Conservation (phyloP, 148 eudicot genomes). For the Cornus florida region DNA sequence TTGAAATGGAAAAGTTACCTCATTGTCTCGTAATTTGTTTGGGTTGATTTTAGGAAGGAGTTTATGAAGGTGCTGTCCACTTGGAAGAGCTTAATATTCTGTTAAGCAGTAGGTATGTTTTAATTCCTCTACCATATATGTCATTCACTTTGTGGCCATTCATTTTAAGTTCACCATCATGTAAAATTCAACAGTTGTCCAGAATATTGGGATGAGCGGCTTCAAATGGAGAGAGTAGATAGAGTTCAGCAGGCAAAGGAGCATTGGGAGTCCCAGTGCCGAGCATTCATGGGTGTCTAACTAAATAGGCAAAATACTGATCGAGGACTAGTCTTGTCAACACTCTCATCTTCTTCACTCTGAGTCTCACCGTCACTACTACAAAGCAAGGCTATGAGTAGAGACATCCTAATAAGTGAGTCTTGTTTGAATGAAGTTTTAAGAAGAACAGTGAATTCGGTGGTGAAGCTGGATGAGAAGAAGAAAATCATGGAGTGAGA, state of each 20-base stretch:
- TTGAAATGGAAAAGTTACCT: neutral
- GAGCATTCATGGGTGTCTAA: conserved; percentile 70
- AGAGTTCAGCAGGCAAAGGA: conserved; percentile 75
- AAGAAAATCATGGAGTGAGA: too few species aligned
- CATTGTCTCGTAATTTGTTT: neutral
- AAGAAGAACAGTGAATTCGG: too few species aligned
- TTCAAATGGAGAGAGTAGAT: conserved; percentile 63
- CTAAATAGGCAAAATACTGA: conserved; percentile 17
- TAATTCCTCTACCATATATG: neutral
- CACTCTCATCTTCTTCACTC: too few species aligned
- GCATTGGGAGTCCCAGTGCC: conserved; percentile 83
- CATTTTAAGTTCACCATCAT: neutral
- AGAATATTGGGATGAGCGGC: conserved; percentile 89
- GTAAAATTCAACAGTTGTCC: conserved; percentile 56
- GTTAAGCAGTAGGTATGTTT: conserved; percentile 57
- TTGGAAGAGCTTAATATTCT: conserved; percentile 79
- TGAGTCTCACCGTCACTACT: too few species aligned
- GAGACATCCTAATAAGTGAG: too few species aligned
- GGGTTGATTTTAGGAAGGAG: conserved; percentile 47
- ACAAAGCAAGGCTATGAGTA: too few species aligned
- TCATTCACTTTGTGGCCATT: neutral
- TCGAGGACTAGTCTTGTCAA: too few species aligned
- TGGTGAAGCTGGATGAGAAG: too few species aligned
- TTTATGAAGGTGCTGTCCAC: conserved; percentile 68
- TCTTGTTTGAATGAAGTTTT: too few species aligned